Base-by-base conservation (phyloP, 345 rosid genomes). In the Euclidium syriacum region DNA sequence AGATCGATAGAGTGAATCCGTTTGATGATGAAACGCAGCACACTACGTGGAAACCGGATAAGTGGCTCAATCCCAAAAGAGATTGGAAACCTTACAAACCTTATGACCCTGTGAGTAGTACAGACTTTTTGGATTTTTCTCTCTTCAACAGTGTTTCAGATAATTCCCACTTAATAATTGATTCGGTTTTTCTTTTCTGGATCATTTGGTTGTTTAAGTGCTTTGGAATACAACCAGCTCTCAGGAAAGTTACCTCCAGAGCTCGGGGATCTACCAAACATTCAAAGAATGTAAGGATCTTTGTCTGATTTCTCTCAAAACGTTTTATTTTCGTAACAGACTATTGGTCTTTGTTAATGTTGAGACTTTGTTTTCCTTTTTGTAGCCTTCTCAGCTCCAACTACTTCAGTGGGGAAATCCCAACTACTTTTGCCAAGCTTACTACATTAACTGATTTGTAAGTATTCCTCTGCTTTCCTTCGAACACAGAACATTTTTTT, bases 31-130 rank as follows among this genome's bases (percentile, higher is more conserved):
- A 41, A 25, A 42, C 73, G 68, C 61, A 84, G 90, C 41, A 42
- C 75, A 22, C 7, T 84, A 40, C 35, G 70, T 38, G 87, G 64
- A 71, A 84, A 84, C 58, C 74, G 78, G 33, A 47, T 84, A 29
- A 70, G 58, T 0, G 86, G 90, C 59, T 12, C 73, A 7, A 76
- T 84, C 39, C 90, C 90, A 2, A 68, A 70, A 76, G 81, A 79
- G 65, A 34, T 78, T 29, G 87, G 72, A 26, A 84, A 78, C 62
- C 22, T 81, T 42, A 18, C 63, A 57, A 80, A 55, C 63, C 87
- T 85, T 38, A 4, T 0, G 2, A 52, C 53, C 25, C 20, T 82
- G 91, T 85, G 57, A 73, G 88, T 47, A 77, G 87, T 47, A 23
- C 35, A 38, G 49, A n/a, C 24, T 61, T 60, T 4, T 48, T 43